Evolutionary conservation across 768 basidiomycete species (phyloP).

Genomic region (Lactifluus hygrophoroides): DNA sequence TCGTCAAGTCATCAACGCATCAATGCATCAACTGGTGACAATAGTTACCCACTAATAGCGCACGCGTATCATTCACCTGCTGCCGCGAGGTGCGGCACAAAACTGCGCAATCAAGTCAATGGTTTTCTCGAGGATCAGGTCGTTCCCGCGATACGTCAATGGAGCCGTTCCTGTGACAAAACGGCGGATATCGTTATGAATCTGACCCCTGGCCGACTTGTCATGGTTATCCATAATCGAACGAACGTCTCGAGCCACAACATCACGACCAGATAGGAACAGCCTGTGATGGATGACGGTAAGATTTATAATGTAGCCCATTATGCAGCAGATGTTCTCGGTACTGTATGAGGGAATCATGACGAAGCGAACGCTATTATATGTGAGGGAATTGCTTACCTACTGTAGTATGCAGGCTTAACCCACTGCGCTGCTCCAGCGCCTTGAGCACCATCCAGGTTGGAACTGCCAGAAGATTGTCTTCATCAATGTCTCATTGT

Average conservation of each 20-base stretch:
- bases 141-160: neutral
- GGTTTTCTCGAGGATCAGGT: constrained; percentile 5
- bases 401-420: neutral
- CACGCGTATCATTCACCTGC: neutral
- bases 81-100: neutral
- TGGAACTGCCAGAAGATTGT: neutral
- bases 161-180: neutral
- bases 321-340: neutral
- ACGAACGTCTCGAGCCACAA: neutral
- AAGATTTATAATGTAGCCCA: constrained; percentile 6
- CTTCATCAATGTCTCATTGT: neutral
- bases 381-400: neutral
- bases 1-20: too few relatives aligned
- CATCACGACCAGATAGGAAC: neutral
- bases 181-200: neutral
- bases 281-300: neutral
- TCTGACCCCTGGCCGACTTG: neutral
- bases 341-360: neutral
- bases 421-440: neutral
- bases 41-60: neutral
- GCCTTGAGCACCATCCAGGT: neutral
- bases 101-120: constrained; percentile 5
- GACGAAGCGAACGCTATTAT: neutral
- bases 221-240: neutral
- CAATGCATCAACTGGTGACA: neutral